Evolutionary conservation across 164 flowering plant genomes (phyloP).

Genomic region (Stephania yunnanensis): DNA sequence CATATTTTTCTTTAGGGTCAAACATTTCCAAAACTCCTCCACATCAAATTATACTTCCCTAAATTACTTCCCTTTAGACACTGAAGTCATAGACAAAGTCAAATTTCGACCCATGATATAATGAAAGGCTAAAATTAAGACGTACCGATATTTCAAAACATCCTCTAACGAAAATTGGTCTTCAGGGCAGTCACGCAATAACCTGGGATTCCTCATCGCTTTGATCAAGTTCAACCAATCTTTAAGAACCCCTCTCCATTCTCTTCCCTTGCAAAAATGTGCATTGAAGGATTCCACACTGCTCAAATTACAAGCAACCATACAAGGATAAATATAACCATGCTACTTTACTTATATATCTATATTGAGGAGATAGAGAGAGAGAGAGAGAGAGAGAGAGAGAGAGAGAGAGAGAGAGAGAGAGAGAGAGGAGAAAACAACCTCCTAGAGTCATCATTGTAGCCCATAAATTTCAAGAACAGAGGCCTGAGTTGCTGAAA

Average conservation of each 20-base stretch:
- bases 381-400: not conserved
- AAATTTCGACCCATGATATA: not conserved
- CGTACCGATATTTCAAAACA: conserved; percentile 67
- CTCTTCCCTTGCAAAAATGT: conserved; percentile 53
- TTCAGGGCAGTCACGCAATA: conserved; percentile 40
- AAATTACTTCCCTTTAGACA: too few relatives aligned
- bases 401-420: not conserved
- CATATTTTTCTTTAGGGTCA: too few relatives aligned
- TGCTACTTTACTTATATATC: not conserved
- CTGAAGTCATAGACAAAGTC: too few relatives aligned
- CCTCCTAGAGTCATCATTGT: conserved; percentile 42
- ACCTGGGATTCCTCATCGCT: conserved; percentile 55
- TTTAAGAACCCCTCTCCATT: conserved; percentile 70
- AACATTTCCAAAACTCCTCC: too few relatives aligned
- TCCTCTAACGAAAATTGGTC: conserved; percentile 48
- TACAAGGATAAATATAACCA: too few relatives aligned
- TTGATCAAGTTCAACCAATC: conserved; percentile 82
- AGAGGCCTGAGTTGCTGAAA: conserved; percentile 57
- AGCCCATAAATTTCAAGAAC: conserved; percentile 79
- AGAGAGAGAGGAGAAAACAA: conserved; percentile 12
- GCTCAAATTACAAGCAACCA: conserved; percentile 10
- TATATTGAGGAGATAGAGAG: not conserved
- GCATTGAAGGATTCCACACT: conserved; percentile 49
- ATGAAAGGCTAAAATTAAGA: conserved; percentile 3
- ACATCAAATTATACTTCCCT: too few relatives aligned